Evolutionary conservation across 2,329 filamentous ascomycete species (phyloP).

Genomic region (Passalora sequoiae): DNA sequence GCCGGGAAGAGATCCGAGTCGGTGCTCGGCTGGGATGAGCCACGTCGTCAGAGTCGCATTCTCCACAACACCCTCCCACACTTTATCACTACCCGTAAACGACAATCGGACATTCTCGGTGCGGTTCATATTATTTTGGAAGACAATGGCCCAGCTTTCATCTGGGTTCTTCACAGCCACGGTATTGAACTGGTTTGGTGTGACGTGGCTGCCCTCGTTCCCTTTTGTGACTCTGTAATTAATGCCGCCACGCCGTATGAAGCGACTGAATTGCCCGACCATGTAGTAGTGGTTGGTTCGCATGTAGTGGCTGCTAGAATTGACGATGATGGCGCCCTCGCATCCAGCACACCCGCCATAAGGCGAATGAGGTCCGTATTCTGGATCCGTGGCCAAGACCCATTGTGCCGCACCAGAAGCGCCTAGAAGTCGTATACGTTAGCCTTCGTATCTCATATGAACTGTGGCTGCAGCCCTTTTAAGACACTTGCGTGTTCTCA

Average conservation of each 20-base stretch:
- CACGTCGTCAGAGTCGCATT: constrained; percentile 19
- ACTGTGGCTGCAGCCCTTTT: constrained; percentile 41
- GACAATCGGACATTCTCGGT: constrained; percentile 21
- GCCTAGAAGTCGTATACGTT: too few relatives aligned
- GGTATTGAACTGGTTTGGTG: constrained; percentile 19
- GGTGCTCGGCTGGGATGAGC: constrained; percentile 17
- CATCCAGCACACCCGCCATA: constrained; percentile 41
- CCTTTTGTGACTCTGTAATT: constrained; percentile 20
- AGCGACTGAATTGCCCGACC: constrained; percentile 46
- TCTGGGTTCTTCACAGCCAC: constrained; percentile 24
- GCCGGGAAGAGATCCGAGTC: neutral
- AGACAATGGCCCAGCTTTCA: constrained; percentile 22
- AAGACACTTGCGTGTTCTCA: too few relatives aligned
- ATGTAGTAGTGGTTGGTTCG: constrained; percentile 51
- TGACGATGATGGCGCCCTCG: constrained; percentile 64
- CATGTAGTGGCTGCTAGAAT: constrained; percentile 51
- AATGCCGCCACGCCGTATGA: constrained; percentile 20
- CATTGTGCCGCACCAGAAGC: too few relatives aligned
- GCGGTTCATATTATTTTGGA: constrained; percentile 23
- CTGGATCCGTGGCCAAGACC: constrained; percentile 43
- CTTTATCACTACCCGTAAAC: constrained; percentile 16
- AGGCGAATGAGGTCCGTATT: constrained; percentile 41
- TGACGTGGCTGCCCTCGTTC: constrained; percentile 10
- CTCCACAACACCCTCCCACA: constrained; percentile 23
- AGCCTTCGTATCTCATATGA: too few relatives aligned